These are phyloP conservation scores for Sordariomycetes sp. DNA, from an alignment of 2,329 filamentous ascomycete genomes.

Conservation along the genomic window DNA sequence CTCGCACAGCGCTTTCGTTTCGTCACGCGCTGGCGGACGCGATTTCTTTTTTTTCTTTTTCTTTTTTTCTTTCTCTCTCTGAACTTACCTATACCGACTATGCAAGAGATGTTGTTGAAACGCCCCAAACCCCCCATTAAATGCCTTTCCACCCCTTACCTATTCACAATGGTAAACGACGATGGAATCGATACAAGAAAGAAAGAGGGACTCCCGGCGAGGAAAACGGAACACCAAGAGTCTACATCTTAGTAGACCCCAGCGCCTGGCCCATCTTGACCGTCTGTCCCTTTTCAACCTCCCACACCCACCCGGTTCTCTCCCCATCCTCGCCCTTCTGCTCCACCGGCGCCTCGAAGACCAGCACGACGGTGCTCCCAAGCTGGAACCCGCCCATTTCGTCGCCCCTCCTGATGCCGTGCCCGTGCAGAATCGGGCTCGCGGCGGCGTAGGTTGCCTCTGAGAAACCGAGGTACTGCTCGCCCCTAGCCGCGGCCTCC, in stretches of 20 bases:
- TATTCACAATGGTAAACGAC: not conserved
- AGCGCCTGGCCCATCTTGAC: constrained; percentile 83
- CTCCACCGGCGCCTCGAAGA: constrained; percentile 70
- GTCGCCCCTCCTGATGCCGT: constrained; percentile 75
- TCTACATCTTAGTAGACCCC: constrained; percentile 25
- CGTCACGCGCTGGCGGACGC: not conserved
- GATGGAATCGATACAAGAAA: too few relatives aligned
- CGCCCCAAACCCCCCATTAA: not conserved
- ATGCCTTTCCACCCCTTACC: not conserved
- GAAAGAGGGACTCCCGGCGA: not conserved
- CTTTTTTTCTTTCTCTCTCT: not conserved
- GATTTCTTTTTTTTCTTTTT: not conserved
- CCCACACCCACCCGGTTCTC: constrained; percentile 70
- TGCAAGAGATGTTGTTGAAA: not conserved
- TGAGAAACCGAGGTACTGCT: constrained; percentile 79
- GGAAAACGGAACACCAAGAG: not conserved
- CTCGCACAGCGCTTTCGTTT: not conserved
- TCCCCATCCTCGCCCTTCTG: constrained; percentile 28
- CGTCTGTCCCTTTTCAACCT: constrained; percentile 72
- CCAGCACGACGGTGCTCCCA: constrained; percentile 85
- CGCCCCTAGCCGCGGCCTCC: constrained; percentile 59
- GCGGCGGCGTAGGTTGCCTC: constrained; percentile 81
- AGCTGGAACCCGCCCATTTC: constrained; percentile 98
- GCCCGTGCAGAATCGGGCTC: constrained; percentile 64
- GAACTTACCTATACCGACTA: not conserved